Conservation (phyloP, 2,329 filamentous ascomycete species). For the Colletotrichum godetiae region DNA sequence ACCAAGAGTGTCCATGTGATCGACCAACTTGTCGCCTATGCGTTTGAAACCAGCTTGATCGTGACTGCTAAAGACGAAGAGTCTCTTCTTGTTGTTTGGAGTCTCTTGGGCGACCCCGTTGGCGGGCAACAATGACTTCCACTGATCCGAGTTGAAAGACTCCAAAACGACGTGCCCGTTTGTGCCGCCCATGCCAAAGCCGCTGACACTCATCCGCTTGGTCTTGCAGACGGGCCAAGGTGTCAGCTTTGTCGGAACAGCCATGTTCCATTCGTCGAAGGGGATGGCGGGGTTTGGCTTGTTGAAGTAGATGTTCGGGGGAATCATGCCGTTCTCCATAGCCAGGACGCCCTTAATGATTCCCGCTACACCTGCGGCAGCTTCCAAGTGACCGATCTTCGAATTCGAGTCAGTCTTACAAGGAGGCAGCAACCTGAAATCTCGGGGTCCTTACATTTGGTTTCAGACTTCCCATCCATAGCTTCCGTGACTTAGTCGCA, state of each 20-base stretch:
- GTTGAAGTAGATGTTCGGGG: not conserved
- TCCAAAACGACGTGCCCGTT: not conserved
- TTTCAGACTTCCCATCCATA: not conserved
- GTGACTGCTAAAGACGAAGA: not conserved
- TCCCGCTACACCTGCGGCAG: not conserved
- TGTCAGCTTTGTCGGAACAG: not conserved
- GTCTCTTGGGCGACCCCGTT: not conserved
- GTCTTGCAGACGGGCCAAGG: not conserved
- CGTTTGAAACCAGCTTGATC: not conserved
- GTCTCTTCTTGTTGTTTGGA: not conserved
- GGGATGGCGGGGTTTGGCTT: not conserved
- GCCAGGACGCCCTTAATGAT: not conserved
- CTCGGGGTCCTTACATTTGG: not conserved
- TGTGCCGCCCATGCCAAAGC: conserved; percentile 3
- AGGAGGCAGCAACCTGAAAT: too few species aligned
- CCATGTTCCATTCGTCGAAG: not conserved
- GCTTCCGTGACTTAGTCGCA: not conserved
- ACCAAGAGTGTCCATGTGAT: not conserved
- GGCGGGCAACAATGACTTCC: not conserved
- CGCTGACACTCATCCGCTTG: not conserved
- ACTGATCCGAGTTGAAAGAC: not conserved
- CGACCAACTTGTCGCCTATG: not conserved
- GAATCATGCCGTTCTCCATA: not conserved
- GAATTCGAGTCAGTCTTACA: not conserved
- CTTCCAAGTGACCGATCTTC: conserved; percentile 11